These are phyloP conservation scores for Licmophora abbreviata DNA, from an alignment of 108 stramenopile species.

Conservation along the genomic window DNA sequence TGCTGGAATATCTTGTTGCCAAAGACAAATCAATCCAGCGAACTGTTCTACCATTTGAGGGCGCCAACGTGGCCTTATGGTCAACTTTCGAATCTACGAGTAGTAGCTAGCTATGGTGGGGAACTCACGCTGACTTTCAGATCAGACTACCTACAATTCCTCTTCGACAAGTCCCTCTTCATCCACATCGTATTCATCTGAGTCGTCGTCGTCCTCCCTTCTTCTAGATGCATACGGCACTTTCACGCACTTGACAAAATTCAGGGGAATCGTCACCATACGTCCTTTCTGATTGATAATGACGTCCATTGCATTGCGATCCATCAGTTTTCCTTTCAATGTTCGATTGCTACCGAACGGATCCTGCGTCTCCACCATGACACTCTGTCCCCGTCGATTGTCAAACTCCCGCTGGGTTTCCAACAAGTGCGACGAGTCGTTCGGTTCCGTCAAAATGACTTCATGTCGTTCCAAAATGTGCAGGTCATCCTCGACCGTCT, in stretches of 20 bases:
- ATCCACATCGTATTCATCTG: constrained; percentile 5
- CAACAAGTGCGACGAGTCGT: constrained; percentile 35
- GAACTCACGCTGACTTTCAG: no score
- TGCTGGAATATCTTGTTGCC: constrained; percentile 51
- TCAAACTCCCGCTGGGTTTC: constrained; percentile 81
- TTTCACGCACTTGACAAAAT: constrained; percentile 43
- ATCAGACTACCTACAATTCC: no score
- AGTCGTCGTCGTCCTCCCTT: constrained; percentile 4
- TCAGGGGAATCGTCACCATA: constrained; percentile 74
- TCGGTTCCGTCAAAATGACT: constrained; percentile 54
- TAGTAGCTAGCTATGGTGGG: no score
- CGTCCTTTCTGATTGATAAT: constrained; percentile 73
- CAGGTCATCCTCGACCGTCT: constrained; percentile 52
- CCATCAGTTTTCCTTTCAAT: constrained; percentile 62
- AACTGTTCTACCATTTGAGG: constrained; percentile 50
- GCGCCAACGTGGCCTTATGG: constrained; percentile 61
- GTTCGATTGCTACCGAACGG: constrained; percentile 78
- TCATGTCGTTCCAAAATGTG: constrained; percentile 64
- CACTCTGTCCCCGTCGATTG: constrained; percentile 39
- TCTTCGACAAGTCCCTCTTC: background rate
- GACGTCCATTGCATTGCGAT: constrained; percentile 77
- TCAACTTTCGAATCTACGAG: constrained; percentile 23
- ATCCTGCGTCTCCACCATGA: constrained; percentile 70
- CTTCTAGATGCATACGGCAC: constrained; percentile 5
- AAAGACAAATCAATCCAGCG: constrained; percentile 49